Evolutionary conservation across 108 stramenopile species (phyloP), one percentile per base, ranked within the genome.

Genomic region (Schizochytrium sp.): DNA sequence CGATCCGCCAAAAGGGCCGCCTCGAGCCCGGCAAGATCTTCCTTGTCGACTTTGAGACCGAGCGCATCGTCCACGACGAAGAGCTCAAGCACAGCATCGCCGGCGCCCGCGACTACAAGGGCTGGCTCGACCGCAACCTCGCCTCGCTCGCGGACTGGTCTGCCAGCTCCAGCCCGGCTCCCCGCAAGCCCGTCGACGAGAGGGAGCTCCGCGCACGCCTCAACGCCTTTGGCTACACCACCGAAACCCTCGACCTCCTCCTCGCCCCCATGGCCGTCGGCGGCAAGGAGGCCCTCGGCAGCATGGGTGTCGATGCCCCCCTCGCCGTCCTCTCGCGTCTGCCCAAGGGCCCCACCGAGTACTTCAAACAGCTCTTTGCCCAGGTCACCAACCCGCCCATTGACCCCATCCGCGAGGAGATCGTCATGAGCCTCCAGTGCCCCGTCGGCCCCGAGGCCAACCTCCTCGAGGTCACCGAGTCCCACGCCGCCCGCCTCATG

Each of bases 321-420:
- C 94, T 99, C 19, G 98, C 98, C 28, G 97, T 97, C 14, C 92
- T 99, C 63, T 97, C 97, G 6, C 95, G 96, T 72, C 93, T 97
- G 88, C 97, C 98, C 34, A 95, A 98, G 44, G 95, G 95, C 89
- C 94, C 97, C 19, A 95, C 94, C 88, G 97, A 98, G 90, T 99
- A 98, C 92, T 98, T 99, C 95, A 99, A 99, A 94, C 98, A 99
- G 92, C 96, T 97, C 63, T 99, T 99, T 91, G 98, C 98, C 0
- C 96, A 98, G 91, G 98, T 99, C 63, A 99, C 98, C 53, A 99
- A 99, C 89, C 98, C 98, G 76, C 98, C 98, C 16, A 99, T 99
- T 89, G 98, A 99, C 90, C 98, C 98, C 3, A 96, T 99, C 88
- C 95, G 97, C 57, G 98, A 99, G 93, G 97, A 97, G 91, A 96